These are phyloP conservation scores for Phytopythium cucurbitacearum DNA, from an alignment of 352 stramenopile genomes.

Conservation along the genomic window DNA sequence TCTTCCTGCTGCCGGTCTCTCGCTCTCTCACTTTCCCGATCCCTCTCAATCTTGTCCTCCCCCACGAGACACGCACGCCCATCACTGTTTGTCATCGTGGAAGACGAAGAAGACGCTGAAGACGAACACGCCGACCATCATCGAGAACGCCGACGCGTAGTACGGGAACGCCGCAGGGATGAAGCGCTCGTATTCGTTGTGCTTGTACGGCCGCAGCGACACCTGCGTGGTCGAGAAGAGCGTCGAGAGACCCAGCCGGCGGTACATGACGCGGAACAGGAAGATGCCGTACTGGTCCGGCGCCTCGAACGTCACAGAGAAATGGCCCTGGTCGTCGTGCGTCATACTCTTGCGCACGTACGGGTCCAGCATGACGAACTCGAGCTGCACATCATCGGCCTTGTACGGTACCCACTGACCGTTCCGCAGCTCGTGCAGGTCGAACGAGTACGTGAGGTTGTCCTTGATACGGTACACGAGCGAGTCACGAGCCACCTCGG, in stretches of 20 bases:
- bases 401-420: slow-evolving; percentile 76
- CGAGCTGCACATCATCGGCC: slow-evolving; percentile 87
- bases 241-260: slow-evolving; percentile 81
- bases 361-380: slow-evolving; percentile 95
- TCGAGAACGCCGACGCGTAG: slow-evolving; percentile 89
- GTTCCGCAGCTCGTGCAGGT: slow-evolving; percentile 84
- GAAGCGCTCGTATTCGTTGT: slow-evolving; percentile 95
- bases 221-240: slow-evolving; percentile 89
- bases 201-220: slow-evolving; percentile 91
- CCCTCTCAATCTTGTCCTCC: neutral
- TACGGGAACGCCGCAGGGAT: slow-evolving; percentile 91
- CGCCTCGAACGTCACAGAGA: slow-evolving; percentile 80
- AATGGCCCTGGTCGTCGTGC: slow-evolving; percentile 70
- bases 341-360: slow-evolving; percentile 87
- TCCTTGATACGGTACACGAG: slow-evolving; percentile 94
- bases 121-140: slow-evolving; percentile 89
- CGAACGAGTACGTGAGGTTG: slow-evolving; percentile 90
- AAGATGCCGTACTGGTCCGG: slow-evolving; percentile 94
- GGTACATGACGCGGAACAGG: slow-evolving; percentile 91
- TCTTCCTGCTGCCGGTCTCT: no score
- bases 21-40: neutral
- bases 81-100: slow-evolving; percentile 56
- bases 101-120: slow-evolving; percentile 91
- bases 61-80: no score
- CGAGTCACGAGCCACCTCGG: slow-evolving; percentile 81